Base-by-base conservation (phyloP, 176 grass and related monocot genomes). In the Ampelocalamus luodianensis region DNA sequence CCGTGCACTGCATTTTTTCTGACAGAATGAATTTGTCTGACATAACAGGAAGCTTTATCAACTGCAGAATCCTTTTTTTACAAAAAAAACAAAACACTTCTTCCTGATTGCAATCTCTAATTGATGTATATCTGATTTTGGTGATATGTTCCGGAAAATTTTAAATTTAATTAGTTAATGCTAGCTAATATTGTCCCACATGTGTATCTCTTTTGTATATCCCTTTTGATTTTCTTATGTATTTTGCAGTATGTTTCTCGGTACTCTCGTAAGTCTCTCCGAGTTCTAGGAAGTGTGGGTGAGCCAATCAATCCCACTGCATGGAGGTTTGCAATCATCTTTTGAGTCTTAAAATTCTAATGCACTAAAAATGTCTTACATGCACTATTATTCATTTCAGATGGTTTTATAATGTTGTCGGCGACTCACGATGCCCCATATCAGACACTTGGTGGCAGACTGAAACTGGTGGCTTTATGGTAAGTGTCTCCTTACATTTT, bases 391-490 rank as follows among this genome's bases (percentile, higher is more conserved):
- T 81, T 82, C 62, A 56, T 83, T 72, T 72, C 81, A 99, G 96
- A 82, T 99, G 96, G 96, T 96, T 96, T 45, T 99, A 87, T 83
- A 83, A 96, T 92, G 88, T 96, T 89, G 79, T 96, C 32, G 93
- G 93, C 13, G 86, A 99, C 46, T 87, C 93, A 50, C 81, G 86
- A 86, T 94, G 96, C 71, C 93, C 93, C 56, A 96, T 99, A 95
- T 96, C 96, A 79, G 96, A 99, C 56, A 99, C 96, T 58, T 99
- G 93, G 96, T 99, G 96, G 96, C 96, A 99, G 89, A 99, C 96
- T 87, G 96, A 99, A 88, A 96, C 96, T 39, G 96, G 96, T 73
- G 96, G 96, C 64, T 96, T 99, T 86, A 99, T 99, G 96, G 96
- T 99, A 85, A 87, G 66, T 89, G 23, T 72, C 36, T 69, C 37